phyloP scores from a whole-genome alignment of 768 basidiomycete genomes.

The Tylopilus plumbeoviolaceoides region DNA sequence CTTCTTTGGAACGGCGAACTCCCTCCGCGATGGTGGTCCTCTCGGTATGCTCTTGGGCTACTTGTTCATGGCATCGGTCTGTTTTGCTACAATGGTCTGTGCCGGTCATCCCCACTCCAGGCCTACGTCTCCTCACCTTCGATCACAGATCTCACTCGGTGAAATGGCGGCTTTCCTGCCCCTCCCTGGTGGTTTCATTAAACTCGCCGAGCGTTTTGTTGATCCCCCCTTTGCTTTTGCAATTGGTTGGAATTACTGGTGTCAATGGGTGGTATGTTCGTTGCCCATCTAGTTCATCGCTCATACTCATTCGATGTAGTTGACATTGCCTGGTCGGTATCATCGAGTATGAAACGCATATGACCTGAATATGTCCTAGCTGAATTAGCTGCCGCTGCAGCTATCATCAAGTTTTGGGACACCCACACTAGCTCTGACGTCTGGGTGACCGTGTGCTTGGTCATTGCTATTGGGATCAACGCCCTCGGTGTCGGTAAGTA shows the following conservation, averaged over 20 bases:
- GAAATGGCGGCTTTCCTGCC: slow-evolving; percentile 3
- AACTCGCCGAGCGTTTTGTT: slow-evolving; percentile 3
- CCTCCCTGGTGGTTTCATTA: slow-evolving; percentile 3
- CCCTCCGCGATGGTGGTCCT: slow-evolving; percentile 1
- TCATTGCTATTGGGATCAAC: slow-evolving; percentile 3
- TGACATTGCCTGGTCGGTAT: background rate
- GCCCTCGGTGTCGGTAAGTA: background rate
- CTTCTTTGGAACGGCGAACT: background rate
- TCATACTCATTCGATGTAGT: background rate
- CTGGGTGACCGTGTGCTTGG: background rate
- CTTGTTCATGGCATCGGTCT: background rate
- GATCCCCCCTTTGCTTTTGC: slow-evolving; percentile 6
- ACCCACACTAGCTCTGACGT: background rate
- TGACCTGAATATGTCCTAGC: background rate
- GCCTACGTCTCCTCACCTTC: background rate
- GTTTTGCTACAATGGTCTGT: slow-evolving; percentile 1
- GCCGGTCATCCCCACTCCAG: background rate
- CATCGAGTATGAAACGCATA: background rate
- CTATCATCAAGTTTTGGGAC: background rate
- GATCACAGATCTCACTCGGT: background rate
- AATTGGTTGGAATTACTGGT: slow-evolving; percentile 6
- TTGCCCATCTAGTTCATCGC: background rate
- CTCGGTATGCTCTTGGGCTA: background rate
- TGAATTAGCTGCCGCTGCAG: background rate
- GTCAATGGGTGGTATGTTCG: background rate